Conservation (phyloP, 768 basidiomycete species). For the Porphyrellus cyaneotinctus region DNA sequence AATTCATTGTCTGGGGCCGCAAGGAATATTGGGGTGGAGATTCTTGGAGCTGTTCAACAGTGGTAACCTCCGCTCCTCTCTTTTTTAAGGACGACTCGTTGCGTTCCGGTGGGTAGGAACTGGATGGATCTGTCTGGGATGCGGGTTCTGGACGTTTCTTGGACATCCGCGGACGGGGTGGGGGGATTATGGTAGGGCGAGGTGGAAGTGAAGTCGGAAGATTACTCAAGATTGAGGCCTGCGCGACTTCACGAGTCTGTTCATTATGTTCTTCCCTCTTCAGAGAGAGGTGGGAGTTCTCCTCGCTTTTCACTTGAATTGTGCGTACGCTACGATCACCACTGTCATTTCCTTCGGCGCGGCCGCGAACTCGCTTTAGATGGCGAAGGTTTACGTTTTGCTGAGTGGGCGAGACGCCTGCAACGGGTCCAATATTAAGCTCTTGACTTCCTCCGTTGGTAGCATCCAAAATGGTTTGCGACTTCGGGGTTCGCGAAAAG, state of each 20-base stretch:
- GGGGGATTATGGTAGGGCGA: conserved; percentile 21
- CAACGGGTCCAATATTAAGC: conserved; percentile 21
- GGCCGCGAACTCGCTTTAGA: conserved; percentile 24
- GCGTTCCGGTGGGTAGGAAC: background rate
- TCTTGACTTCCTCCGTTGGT: conserved; percentile 9
- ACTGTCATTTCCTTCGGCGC: conserved; percentile 24
- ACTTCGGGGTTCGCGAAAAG: conserved; percentile 20
- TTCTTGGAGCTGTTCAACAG: background rate
- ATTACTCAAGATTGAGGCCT: background rate
- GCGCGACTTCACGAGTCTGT: background rate
- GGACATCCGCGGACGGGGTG: conserved; percentile 20
- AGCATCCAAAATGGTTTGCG: conserved; percentile 21
- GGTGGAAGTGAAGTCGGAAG: conserved; percentile 9
- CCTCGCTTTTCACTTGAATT: conserved; percentile 22
- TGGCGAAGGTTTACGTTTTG: conserved; percentile 31
- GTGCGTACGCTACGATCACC: conserved; percentile 29
- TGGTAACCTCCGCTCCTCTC: background rate
- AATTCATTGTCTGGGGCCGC: conserved; percentile 10
- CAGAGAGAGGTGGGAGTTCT: background rate
- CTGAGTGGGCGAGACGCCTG: conserved; percentile 23
- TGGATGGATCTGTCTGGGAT: background rate
- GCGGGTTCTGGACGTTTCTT: conserved; percentile 7
- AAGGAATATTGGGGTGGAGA: background rate
- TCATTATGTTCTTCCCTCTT: conserved; percentile 21
- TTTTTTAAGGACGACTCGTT: background rate